Conservation (phyloP, 805 yeast species). For the Wickerhamomyces bisporus region DNA sequence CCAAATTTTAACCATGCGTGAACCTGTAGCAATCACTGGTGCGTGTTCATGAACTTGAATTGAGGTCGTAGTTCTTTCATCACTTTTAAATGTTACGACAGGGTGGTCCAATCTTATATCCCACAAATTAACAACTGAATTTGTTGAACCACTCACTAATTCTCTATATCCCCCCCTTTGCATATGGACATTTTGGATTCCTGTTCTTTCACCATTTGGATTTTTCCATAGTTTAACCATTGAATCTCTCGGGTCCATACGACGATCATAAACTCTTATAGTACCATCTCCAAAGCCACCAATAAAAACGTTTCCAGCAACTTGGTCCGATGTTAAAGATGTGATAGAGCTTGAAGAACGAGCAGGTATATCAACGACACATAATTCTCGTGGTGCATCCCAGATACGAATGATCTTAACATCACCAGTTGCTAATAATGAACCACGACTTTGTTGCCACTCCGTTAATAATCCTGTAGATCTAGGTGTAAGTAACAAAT, state of each 20-base stretch:
- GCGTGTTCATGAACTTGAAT: constrained; percentile 94
- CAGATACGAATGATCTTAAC: constrained; percentile 86
- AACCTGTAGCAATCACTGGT: constrained; percentile 86
- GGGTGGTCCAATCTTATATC: constrained; percentile 77
- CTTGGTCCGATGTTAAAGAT: constrained; percentile 88
- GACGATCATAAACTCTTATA: constrained; percentile 83
- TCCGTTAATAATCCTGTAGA: constrained; percentile 83
- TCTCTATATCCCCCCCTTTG: constrained; percentile 96
- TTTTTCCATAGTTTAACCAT: constrained; percentile 80
- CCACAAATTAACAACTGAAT: constrained; percentile 85
- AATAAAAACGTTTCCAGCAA: constrained; percentile 83
- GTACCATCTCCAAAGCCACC: constrained; percentile 93
- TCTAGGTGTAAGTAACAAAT: constrained; percentile 71
- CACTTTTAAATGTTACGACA: constrained; percentile 59
- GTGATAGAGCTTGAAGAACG: constrained; percentile 87
- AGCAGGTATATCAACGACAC: constrained; percentile 85
- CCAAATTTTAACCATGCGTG: constrained; percentile 74
- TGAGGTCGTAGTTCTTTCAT: constrained; percentile 45
- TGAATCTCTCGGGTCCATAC: constrained; percentile 78
- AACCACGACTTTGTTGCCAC: constrained; percentile 96
- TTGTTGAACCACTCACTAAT: constrained; percentile 74
- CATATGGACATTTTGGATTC: constrained; percentile 81
- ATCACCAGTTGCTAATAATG: constrained; percentile 89
- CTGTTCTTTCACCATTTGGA: constrained; percentile 36
- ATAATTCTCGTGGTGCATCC: constrained; percentile 94